Percentiles rank a stretch among this genome's conserved stretches.
Evolutionary conservation across 2,329 filamentous ascomycete genomes (phyloP).

Genomic region (Exophiala spinifera): DNA sequence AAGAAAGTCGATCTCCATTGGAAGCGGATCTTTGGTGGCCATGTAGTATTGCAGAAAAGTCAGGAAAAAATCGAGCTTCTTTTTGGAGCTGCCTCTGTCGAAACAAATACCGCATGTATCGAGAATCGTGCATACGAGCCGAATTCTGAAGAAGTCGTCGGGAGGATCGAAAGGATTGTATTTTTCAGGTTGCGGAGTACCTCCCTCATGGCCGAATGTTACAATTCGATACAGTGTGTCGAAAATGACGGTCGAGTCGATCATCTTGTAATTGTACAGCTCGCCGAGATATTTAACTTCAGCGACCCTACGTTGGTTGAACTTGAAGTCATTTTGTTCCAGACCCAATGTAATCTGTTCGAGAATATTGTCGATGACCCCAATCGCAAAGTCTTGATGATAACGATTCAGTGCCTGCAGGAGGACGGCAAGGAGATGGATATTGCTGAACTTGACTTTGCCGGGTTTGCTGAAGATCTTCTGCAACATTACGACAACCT

Average conservation of each 20-base stretch:
- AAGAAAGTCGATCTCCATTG: conserved; percentile 97
- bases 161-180: conserved; percentile 78
- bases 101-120: conserved; percentile 98
- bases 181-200: conserved; percentile 74
- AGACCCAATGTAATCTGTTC: conserved; percentile 85
- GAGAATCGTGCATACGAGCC: conserved; percentile 80
- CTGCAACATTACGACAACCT: conserved; percentile 74
- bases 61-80: conserved; percentile 96
- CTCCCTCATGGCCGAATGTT: conserved; percentile 82
- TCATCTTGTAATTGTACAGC: conserved; percentile 94
- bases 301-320: conserved; percentile 89
- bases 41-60: conserved; percentile 96
- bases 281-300: conserved; percentile 96
- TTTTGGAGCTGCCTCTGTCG: conserved; percentile 85
- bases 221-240: conserved; percentile 92
- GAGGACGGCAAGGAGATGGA: conserved; percentile 87
- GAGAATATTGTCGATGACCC: conserved; percentile 86
- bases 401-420: conserved; percentile 86
- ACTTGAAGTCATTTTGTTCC: conserved; percentile 95
- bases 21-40: conserved; percentile 79
- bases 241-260: conserved; percentile 93
- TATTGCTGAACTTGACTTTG: conserved; percentile 96
- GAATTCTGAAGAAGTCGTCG: conserved; percentile 94
- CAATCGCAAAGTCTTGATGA: conserved; percentile 84
- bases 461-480: conserved; percentile 95